Base-by-base conservation (phyloP, 2,329 filamentous ascomycete genomes). In the Myriosclerotinia curreyana region DNA sequence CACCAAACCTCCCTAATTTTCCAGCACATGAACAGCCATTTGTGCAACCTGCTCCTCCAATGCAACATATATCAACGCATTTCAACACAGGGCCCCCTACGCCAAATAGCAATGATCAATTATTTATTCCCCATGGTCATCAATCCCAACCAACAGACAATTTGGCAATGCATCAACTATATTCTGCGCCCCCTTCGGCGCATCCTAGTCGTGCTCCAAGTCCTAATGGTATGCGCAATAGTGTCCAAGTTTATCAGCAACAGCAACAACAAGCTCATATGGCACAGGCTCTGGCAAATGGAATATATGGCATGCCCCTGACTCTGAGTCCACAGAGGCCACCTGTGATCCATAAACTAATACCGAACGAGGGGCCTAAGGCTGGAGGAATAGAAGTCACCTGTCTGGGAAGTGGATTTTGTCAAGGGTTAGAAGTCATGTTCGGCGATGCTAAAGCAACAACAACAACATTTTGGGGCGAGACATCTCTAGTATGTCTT, bases 311-410 rank as follows among this genome's bases (percentile, higher is more conserved):
- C 25, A 75, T 84, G 40, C 79, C 83, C 36, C 74, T 85, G 36
- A 76, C 75, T 9, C 77, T 82, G 63, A 79, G 79, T 56, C 79
- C 81, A 51, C 78, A 81, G n/a, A 78, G 82, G 38, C 79, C 83
- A 2, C 84, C 88, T 1, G 83, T 84, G 22, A 94, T 96, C 28
- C 88, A 91, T 74, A 94, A 93, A 74, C 82, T 96, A 66, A 91
- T 95, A 44, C 92, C 93, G 0, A 83, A 83, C 38, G 90, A 96
- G 75, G 92, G 92, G 0, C 90, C 92, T 8, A 90, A 87, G 65
- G 86, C 85, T 44, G 92, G 92, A 65, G 92, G 92, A 50, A 92
- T 91, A 60, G 92, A 97, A 75, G 91, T 96, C 3, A 94, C 91
- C 0, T 84, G 95, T 64, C 80, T 96, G 11, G 92, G 93, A 22